Evolutionary conservation across 768 basidiomycete genomes (phyloP).

Genomic region (Termitomyces sp.): DNA sequence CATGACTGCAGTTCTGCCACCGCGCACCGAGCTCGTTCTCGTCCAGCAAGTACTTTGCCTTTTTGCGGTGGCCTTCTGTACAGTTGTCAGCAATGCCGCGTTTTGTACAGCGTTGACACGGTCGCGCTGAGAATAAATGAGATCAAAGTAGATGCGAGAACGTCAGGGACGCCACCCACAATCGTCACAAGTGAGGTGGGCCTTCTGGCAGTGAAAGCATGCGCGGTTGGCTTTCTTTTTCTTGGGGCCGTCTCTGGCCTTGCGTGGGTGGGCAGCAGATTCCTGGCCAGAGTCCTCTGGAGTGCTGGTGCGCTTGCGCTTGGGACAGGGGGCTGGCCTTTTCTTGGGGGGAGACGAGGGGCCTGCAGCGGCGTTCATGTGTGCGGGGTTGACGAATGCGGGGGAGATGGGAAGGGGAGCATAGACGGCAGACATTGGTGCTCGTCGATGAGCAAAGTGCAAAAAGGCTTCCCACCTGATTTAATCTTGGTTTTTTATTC

Average conservation of each 20-base stretch:
- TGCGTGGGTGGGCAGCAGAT: conserved; percentile 43
- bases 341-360: conserved; percentile 41
- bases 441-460: conserved; percentile 16
- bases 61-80: conserved; percentile 94
- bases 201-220: conserved; percentile 95
- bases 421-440: conserved; percentile 33
- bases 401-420: conserved; percentile 32
- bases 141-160: conserved; percentile 14
- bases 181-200: conserved; percentile 98
- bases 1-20: conserved; percentile 15
- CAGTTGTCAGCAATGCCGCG: conserved; percentile 87
- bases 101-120: conserved; percentile 94
- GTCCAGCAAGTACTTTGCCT: conserved; percentile 95
- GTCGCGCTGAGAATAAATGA: conserved; percentile 62
- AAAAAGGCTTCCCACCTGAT: conserved; percentile 13
- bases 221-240: conserved; percentile 95
- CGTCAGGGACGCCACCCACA: conserved; percentile 49
- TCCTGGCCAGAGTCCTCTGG: conserved; percentile 53
- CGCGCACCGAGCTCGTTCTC: conserved; percentile 84
- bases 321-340: conserved; percentile 31
- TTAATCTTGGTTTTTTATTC: conserved; percentile 19
- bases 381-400: conserved; percentile 38
- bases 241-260: conserved; percentile 73
- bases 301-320: conserved; percentile 63
- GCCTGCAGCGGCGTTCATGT: conserved; percentile 44